Evolutionary conservation across 768 basidiomycete species (phyloP).

Genomic region (Pleurotus tuber-regium): DNA sequence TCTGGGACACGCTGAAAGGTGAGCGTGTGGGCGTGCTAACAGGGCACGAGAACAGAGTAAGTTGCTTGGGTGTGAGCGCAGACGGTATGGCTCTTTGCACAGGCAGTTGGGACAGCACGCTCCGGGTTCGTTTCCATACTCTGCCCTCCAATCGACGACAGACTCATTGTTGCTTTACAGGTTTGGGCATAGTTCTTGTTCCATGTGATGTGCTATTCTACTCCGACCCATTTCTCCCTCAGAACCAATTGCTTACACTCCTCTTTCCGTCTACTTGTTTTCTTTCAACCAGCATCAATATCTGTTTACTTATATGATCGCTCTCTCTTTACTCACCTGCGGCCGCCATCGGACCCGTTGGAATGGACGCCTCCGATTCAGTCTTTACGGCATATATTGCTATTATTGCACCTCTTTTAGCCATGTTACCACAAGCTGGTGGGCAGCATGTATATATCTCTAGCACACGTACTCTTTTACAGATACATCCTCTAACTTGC

Average conservation of each 20-base stretch:
- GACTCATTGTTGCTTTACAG: slow-evolving; percentile 32
- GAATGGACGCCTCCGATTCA: slow-evolving; percentile 54
- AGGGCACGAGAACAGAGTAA: slow-evolving; percentile 97
- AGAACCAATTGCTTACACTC: slow-evolving; percentile 14
- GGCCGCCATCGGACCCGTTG: slow-evolving; percentile 32
- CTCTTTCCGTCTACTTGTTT: slow-evolving; percentile 18
- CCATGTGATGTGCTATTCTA: slow-evolving; percentile 16
- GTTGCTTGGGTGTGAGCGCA: slow-evolving; percentile 91
- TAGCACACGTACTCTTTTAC: slow-evolving; percentile 20
- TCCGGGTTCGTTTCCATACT: slow-evolving; percentile 63
- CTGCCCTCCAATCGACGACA: background rate
- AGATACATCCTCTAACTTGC: slow-evolving; percentile 38
- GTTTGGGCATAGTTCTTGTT: slow-evolving; percentile 73
- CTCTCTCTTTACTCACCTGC: slow-evolving; percentile 54
- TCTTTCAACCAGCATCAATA: slow-evolving; percentile 21
- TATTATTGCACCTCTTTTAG: slow-evolving; percentile 12
- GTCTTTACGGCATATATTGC: slow-evolving; percentile 51
- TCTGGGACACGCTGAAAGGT: slow-evolving; percentile 98
- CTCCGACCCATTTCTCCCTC: slow-evolving; percentile 22
- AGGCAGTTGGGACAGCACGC: slow-evolving; percentile 96
- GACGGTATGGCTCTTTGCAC: slow-evolving; percentile 99
- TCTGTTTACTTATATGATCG: slow-evolving; percentile 46
- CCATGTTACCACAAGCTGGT: slow-evolving; percentile 12
- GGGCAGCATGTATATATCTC: slow-evolving; percentile 20
- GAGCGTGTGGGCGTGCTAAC: slow-evolving; percentile 97